A percentile compares a stretch with the other conserved stretches of the same genome.
These are phyloP conservation scores for Silybum marianum DNA, from an alignment of 129 eudicot species.

Conservation along the genomic window DNA sequence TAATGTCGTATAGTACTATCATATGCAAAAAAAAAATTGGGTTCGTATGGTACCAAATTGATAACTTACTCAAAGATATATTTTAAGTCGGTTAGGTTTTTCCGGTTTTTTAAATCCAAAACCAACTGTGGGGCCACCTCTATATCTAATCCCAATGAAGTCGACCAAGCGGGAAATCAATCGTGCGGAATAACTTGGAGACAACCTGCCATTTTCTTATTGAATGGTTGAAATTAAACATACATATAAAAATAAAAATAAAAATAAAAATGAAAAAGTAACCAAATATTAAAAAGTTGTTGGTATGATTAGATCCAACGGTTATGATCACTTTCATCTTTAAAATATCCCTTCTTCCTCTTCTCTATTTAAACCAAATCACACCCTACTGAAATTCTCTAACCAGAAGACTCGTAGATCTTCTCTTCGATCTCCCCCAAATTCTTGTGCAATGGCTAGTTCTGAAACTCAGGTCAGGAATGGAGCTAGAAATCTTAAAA, in stretches of 20 bases:
- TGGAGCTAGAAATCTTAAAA: background rate
- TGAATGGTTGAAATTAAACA: background rate
- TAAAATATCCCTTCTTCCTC: background rate
- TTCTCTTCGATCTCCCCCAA: background rate
- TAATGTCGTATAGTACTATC: too few relatives aligned
- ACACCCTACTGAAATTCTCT: background rate
- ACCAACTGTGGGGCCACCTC: background rate
- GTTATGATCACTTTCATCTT: too few relatives aligned
- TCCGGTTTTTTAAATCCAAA: too few relatives aligned
- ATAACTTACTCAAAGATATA: too few relatives aligned
- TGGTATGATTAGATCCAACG: too few relatives aligned
- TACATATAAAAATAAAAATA: too few relatives aligned
- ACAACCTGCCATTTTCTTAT: background rate
- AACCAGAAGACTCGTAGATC: too few relatives aligned
- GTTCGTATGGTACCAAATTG: too few relatives aligned
- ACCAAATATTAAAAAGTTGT: too few relatives aligned
- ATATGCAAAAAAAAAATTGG: too few relatives aligned
- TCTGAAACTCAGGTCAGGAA: background rate
- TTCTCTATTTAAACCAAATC: background rate
- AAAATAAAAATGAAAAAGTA: too few relatives aligned
- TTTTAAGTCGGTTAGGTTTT: too few relatives aligned
- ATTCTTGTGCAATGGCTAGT: background rate
- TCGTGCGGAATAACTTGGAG: background rate
- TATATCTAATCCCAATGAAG: background rate
- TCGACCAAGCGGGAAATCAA: background rate